Base-by-base conservation (phyloP, 352 stramenopile species). In the Albugo laibachii region DNA sequence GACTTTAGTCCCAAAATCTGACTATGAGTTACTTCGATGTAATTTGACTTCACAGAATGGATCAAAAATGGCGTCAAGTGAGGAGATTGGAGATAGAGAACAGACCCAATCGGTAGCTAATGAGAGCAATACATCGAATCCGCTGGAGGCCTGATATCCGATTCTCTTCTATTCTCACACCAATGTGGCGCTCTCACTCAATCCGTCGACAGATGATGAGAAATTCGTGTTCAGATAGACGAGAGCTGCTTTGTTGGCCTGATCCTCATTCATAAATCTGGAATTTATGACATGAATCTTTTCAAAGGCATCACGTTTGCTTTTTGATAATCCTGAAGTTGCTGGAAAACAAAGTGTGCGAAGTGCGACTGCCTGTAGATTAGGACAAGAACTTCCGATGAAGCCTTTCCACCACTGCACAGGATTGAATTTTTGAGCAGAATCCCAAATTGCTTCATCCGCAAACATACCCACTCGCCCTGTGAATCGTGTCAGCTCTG, bases 391-490 rank as follows among this genome's bases (percentile, higher is more conserved):
- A 40, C 66, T 63, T 15, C 69, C 73, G 54, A 85, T 82, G 34
- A 85, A 83, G n/a, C 67, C 69, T 40, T 81, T 83, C 69, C 69
- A 85, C 69, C 69, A 85, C 45, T 80, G 61, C 53, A 83, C 52
- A 1, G 67, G 73, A 46, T 67, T 77, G 54, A 68, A 80, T 34
- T 83, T 77, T 21, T 80, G 67, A 2, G 69, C 73, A 12, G 69
- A 81, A 20, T 79, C 72, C 72, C 69, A 82, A 36, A 85, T 69
- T 8, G 72, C 59, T 38, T 85, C 73, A 54, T 85, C 73, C 1
- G 66, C 65, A 50, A 85, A 85, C 46, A 85, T 57, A 6, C 66
- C 69, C 20, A 58, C 59, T 27, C 62, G 63, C 14, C 62, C 68
- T 11, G 69, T 81, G 48, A 78, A 85, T 24, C 67, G 62, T 36